Base-by-base conservation (phyloP, 306 rosid species). In the Urtica urens region DNA sequence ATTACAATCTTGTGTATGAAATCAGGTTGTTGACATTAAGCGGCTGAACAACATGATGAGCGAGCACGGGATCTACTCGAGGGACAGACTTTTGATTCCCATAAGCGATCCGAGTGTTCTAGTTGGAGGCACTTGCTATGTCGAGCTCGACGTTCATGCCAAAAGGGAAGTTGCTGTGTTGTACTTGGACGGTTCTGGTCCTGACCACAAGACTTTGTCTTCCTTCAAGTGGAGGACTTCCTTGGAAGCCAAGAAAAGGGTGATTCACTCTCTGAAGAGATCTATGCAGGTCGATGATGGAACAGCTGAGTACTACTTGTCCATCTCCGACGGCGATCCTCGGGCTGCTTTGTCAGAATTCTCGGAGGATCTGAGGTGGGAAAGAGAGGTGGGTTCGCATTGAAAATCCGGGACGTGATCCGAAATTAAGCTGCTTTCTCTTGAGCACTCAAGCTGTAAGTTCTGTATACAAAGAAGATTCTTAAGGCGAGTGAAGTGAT, bases 31-130 rank as follows among this genome's bases (percentile, higher is more conserved):
- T 80, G 87, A 82, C 63, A 69, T 90, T 50, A 85, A 82, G 72
- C 80, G 94, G 7, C 41, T 85, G 53, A 90, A 90, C 94, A 90
- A 90, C 63, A 85, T 85, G 95, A 79, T 85, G 85, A 85, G 99
- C 5, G 96, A 90, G 71, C 87, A 90, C 49, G 99, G 99, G 5
- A 85, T 90, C 53, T 81, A 81, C 78, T 81, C 95, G 0, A 78
- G 99, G 66, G 95, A 90, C 68, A 81, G 95, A 59, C 44, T 90
- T 57, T 51, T 90, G 52, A 90, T 90, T 58, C 99, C 99, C 8
- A 23, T 90, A 31, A 80, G 79, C 48, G 64, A 71, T 49, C 77
- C 87, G 5, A 72, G 63, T 29, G 61, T 82, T 52, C 93, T 90
- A 4, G 14, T 73, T 18, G 58, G 71, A 50, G 73, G 79, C 14